Evolutionary conservation across 805 yeast genomes (phyloP), one percentile per base, ranked within the genome.

Genomic region (Starmerella davenportii): DNA sequence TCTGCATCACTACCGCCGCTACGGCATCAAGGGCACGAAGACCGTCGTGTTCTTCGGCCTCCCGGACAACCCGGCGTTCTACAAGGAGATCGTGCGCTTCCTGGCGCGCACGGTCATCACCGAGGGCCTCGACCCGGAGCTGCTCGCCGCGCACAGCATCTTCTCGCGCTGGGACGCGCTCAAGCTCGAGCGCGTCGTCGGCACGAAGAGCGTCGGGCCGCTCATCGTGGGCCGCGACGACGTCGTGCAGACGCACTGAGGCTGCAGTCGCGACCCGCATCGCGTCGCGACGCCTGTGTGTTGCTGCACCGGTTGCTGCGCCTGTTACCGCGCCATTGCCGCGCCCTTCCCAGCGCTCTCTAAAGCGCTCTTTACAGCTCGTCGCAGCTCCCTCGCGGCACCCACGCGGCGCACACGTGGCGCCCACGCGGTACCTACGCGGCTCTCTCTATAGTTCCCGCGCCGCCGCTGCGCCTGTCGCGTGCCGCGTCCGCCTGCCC

Each of bases 1-100:
- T 66, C 63, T 87, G 54, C 96, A 90, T 57, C 90, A 81, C 54
- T 90, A 75, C 62, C 72, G 94, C 46, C 68, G 96, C 38, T 85
- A 70, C 56, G 85, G 79, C 41, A 64, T 90, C 37, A 71, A 68
- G 42, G 96, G 96, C 21, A 93, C 81, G 18, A 76, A 79, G 52
- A 78, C 75, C 40, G 66, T 90, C 15, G 56, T 87, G 5, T 73
- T 90, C 62, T 90, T 82, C 57, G 81, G 77, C 25, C 65, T 79
- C 17, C 96, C 98, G 13, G 64, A 75, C 14, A 84, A 87, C 54
- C 93, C 95, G 7, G 54, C 65, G 30, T 90, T 82, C 53, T 90
- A 85, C 58, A 65, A 69, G 23, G 95, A 90, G 54, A 65, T 81
- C 35, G 67, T 76, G 24, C 44, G 61, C 8, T 52, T 72, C 46